These are phyloP conservation scores for Gaeumannomyces tritici DNA, from an alignment of 2,329 filamentous ascomycete species.

Conservation along the genomic window DNA sequence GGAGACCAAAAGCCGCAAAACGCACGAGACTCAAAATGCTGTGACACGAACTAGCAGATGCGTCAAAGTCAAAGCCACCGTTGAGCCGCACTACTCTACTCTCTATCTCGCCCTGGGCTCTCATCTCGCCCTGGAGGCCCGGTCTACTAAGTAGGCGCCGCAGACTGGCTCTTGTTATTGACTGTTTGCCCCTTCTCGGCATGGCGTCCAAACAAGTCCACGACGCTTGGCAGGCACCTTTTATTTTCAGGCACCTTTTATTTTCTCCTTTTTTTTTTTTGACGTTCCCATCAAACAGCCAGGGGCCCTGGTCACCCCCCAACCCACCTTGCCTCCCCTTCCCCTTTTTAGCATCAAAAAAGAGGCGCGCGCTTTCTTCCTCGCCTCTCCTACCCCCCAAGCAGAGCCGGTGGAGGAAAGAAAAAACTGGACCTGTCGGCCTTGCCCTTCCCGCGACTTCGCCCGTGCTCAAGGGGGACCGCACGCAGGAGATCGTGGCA, in stretches of 20 bases:
- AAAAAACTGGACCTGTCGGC: neutral
- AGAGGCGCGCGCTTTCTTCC: neutral
- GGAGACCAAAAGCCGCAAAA: too few relatives aligned
- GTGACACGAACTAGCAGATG: neutral
- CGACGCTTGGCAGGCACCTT: neutral
- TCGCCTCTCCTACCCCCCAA: too few relatives aligned
- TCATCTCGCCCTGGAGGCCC: too few relatives aligned
- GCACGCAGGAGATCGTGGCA: neutral
- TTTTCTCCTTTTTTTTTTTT: too few relatives aligned
- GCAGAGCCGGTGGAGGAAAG: neutral
- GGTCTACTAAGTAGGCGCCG: too few relatives aligned
- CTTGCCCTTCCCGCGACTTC: neutral
- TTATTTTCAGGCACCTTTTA: too few relatives aligned
- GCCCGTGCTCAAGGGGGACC: too few relatives aligned
- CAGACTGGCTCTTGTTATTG: neutral
- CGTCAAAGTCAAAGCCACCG: neutral
- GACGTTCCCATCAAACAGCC: neutral
- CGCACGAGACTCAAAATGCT: neutral
- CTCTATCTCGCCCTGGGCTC: too few relatives aligned
- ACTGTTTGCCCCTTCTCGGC: neutral
- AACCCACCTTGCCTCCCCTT: too few relatives aligned
- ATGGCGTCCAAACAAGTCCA: neutral
- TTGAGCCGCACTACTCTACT: neutral
- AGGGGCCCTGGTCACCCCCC: neutral
- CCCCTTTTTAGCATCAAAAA: neutral